These are phyloP conservation scores for Ophiocordyceps robertsii DNA, from an alignment of 2,329 filamentous ascomycete genomes.

Conservation along the genomic window DNA sequence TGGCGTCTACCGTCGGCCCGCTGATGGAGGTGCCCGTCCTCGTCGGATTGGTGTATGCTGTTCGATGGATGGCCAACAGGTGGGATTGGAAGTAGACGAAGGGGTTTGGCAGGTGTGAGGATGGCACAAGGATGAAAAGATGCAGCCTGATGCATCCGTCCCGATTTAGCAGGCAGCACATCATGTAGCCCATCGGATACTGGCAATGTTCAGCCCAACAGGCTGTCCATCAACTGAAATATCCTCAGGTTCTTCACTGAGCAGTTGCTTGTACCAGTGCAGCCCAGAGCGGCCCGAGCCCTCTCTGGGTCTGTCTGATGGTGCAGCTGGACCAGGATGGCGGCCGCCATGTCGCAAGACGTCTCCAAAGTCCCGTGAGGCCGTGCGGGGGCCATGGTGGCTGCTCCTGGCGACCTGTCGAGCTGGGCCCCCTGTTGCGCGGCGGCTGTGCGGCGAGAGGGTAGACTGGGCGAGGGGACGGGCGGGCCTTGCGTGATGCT, in stretches of 20 bases:
- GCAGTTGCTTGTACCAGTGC: not conserved
- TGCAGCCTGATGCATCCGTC: no score
- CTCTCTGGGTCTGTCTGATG: not conserved
- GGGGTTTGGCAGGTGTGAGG: not conserved
- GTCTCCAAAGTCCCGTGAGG: not conserved
- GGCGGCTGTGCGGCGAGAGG: no score
- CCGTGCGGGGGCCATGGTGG: not conserved
- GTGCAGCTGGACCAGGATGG: not conserved
- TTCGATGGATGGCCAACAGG: slow-evolving; percentile 43
- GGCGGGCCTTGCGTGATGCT: no score
- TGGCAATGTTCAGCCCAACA: not conserved
- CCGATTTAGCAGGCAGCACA: no score
- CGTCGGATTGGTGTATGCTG: slow-evolving; percentile 61
- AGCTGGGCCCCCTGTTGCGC: no score
- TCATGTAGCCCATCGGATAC: no score
- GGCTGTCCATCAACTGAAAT: not conserved
- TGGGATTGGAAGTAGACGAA: slow-evolving; percentile 34
- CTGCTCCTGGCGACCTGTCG: no score
- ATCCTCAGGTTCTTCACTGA: not conserved
- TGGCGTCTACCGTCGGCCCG: slow-evolving; percentile 74
- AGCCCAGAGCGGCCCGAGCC: not conserved
- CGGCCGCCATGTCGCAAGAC: not conserved
- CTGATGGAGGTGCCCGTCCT: slow-evolving; percentile 79
- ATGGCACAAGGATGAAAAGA: not conserved
- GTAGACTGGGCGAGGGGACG: no score